Percentiles rank a stretch among this genome's conserved stretches.
These are phyloP conservation scores for Calonectria hongkongensis DNA, from an alignment of 2,329 filamentous ascomycete species.

Conservation along the genomic window DNA sequence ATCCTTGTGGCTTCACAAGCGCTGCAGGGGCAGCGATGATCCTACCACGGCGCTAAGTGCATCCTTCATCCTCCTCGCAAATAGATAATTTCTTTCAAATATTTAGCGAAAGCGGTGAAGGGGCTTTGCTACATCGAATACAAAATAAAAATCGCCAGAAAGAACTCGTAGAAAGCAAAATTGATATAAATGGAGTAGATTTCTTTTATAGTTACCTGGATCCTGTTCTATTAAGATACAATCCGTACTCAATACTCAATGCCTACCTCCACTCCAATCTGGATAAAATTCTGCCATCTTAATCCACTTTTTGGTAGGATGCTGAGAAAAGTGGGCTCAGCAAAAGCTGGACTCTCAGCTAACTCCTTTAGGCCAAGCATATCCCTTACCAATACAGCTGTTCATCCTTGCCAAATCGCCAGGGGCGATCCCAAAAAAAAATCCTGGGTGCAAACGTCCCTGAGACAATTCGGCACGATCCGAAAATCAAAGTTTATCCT, in stretches of 20 bases:
- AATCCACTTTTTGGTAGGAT: neutral
- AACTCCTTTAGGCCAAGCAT: neutral
- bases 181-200: neutral
- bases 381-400: neutral
- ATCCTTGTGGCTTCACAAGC: neutral
- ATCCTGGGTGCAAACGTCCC: neutral
- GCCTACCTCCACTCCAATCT: neutral
- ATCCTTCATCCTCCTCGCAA: neutral
- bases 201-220: neutral
- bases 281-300: neutral
- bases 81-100: neutral
- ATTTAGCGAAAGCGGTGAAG: neutral
- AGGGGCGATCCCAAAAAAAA: neutral
- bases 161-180: neutral
- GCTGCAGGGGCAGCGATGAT: neutral
- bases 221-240: neutral
- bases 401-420: neutral
- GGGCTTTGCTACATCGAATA: neutral
- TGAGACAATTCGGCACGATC: conserved; percentile 6
- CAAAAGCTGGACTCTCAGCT: neutral
- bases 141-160: neutral
- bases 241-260: neutral
- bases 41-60: neutral
- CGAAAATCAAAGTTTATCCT: neutral
- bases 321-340: neutral